Evolutionary conservation across 129 eudicot species (phyloP).

Genomic region (Centella asiatica): DNA sequence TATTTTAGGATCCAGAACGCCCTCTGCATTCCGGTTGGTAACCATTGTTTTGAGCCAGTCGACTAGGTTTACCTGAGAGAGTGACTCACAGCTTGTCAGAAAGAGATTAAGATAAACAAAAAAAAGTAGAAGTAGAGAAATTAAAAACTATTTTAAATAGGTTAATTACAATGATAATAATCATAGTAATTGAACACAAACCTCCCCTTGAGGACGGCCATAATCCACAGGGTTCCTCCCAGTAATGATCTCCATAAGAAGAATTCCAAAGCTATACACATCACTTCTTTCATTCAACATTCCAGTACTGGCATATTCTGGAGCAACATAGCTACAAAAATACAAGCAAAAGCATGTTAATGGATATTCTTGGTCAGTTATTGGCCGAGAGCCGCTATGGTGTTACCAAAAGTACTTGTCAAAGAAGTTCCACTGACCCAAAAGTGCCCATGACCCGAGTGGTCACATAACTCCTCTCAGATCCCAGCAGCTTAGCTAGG

Average conservation of each 20-base stretch:
- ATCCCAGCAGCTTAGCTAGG: constrained; percentile 43
- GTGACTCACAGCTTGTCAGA: background rate
- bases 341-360: background rate
- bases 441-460: constrained; percentile 97
- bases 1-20: constrained; percentile 77
- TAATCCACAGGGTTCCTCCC: constrained; percentile 93
- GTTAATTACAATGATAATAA: background rate
- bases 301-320: constrained; percentile 92
- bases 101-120: background rate
- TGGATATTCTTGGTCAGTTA: background rate
- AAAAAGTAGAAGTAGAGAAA: background rate
- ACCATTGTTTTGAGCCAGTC: constrained; percentile 94
- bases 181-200: constrained; percentile 17
- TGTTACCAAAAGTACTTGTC: background rate
- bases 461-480: constrained; percentile 22
- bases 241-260: constrained; percentile 72
- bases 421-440: constrained; percentile 46
- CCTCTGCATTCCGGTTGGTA: constrained; percentile 66
- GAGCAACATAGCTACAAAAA: constrained; percentile 70
- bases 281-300: constrained; percentile 93
- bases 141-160: background rate
- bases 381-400: background rate
- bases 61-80: constrained; percentile 65
- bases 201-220: constrained; percentile 91
- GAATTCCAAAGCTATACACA: constrained; percentile 90